Percentiles rank a stretch among this genome's conserved stretches.
These are phyloP conservation scores for Auriscalpium microsporum DNA, from an alignment of 768 basidiomycete genomes.

Conservation along the genomic window DNA sequence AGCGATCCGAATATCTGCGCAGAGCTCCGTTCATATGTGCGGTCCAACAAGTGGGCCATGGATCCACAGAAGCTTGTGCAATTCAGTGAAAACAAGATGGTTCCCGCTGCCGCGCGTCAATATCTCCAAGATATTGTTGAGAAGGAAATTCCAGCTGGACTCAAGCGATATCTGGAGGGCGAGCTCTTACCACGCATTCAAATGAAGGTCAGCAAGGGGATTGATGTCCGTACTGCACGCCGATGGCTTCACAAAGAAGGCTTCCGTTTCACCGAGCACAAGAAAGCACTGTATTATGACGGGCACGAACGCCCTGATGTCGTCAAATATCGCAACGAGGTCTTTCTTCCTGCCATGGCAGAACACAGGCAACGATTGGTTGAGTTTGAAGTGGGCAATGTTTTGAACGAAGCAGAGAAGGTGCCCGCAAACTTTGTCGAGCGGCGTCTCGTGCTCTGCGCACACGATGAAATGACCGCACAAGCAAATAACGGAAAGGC, in stretches of 20 bases:
- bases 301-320: slow-evolving; percentile 18
- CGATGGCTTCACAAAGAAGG: slow-evolving; percentile 21
- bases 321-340: slow-evolving; percentile 10
- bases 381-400: slow-evolving; percentile 11
- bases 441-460: slow-evolving; percentile 13
- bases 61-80: slow-evolving; percentile 10
- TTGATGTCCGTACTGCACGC: slow-evolving; percentile 26
- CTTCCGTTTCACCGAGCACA: slow-evolving; percentile 2
- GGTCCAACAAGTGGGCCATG: slow-evolving; percentile 14
- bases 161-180: slow-evolving; percentile 12
- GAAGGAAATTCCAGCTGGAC: slow-evolving; percentile 14
- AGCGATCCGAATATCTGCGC: slow-evolving; percentile 8
- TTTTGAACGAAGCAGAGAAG: slow-evolving; percentile 3
- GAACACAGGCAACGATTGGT: neutral
- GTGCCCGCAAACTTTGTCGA: slow-evolving; percentile 15
- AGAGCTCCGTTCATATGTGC: slow-evolving; percentile 11
- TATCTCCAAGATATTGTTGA: slow-evolving; percentile 4
- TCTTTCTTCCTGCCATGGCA: slow-evolving; percentile 6
- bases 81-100: slow-evolving; percentile 9
- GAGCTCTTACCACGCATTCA: slow-evolving; percentile 9
- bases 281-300: slow-evolving; percentile 14
- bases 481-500: slow-evolving; percentile 30
- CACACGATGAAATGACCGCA: slow-evolving; percentile 33
- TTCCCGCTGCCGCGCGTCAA: slow-evolving; percentile 3
- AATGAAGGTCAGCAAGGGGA: slow-evolving; percentile 16